phyloP scores from a whole-genome alignment of 441 rosid genomes.

The Croton laevigatus region DNA sequence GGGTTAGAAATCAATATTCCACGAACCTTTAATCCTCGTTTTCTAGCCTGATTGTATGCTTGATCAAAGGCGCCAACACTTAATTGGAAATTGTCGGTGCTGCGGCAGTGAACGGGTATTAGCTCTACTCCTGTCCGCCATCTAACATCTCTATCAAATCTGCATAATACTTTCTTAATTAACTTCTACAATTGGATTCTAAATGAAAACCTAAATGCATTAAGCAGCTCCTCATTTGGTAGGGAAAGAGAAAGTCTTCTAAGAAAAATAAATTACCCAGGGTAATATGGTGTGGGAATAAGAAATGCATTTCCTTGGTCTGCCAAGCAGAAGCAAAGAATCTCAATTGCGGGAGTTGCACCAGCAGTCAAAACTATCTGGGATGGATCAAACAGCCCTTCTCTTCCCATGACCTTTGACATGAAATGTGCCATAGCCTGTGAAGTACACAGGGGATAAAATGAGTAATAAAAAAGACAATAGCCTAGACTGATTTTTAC shows the following conservation, averaged over 20 bases:
- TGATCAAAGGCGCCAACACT: constrained; percentile 77
- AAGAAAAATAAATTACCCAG: constrained; percentile 41
- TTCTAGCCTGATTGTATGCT: constrained; percentile 78
- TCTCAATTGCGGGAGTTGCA: constrained; percentile 78
- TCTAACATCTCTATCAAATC: constrained; percentile 77
- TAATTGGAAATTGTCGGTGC: constrained; percentile 61
- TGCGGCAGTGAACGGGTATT: constrained; percentile 82
- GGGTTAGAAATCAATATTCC: constrained; percentile 85
- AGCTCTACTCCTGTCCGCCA: constrained; percentile 82
- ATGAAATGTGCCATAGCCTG: constrained; percentile 80
- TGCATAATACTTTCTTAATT: constrained; percentile 36
- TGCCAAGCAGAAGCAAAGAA: constrained; percentile 80
- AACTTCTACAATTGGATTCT: background rate
- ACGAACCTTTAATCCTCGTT: constrained; percentile 64
- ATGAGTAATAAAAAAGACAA: background rate
- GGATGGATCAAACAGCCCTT: constrained; percentile 57
- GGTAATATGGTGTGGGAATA: constrained; percentile 77
- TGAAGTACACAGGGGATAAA: constrained; percentile 3
- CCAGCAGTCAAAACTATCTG: constrained; percentile 69
- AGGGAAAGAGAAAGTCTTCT: background rate
- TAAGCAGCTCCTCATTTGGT: background rate
- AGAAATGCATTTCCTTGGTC: constrained; percentile 89
- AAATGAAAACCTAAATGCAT: background rate
- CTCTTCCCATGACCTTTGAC: constrained; percentile 54
- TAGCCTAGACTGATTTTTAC: background rate